Conservation (phyloP, 306 rosid species). For the Elaeagnus macrophylla region DNA sequence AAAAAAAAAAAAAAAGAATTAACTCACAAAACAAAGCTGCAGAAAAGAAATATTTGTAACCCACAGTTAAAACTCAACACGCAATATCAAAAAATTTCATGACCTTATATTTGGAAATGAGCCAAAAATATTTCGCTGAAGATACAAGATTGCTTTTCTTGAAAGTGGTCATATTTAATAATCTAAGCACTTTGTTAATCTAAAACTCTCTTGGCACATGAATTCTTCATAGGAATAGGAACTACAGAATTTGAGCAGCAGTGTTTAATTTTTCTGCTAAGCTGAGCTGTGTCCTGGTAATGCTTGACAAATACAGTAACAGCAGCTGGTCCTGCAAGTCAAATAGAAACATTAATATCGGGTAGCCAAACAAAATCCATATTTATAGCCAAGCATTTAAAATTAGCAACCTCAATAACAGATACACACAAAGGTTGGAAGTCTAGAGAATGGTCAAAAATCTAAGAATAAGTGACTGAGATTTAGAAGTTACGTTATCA, state of each 20-base stretch:
- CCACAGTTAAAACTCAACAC: neutral
- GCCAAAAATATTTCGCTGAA: constrained; percentile 8
- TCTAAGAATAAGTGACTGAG: too few species aligned
- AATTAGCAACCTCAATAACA: too few species aligned
- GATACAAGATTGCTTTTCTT: constrained; percentile 5
- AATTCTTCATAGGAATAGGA: neutral
- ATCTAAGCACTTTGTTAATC: neutral
- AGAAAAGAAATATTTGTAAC: constrained; percentile 8
- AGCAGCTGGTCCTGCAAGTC: constrained; percentile 68
- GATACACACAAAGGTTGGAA: too few species aligned
- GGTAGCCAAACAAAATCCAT: neutral
- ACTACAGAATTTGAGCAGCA: constrained; percentile 84
- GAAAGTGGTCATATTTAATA: constrained; percentile 7
- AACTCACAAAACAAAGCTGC: constrained; percentile 3
- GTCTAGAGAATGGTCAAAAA: too few species aligned
- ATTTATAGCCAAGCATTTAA: too few species aligned
- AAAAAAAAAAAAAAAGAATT: neutral
- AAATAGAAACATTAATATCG: neutral
- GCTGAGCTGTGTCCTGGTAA: constrained; percentile 78
- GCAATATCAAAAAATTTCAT: constrained; percentile 8
- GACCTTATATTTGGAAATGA: constrained; percentile 18
- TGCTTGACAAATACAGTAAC: constrained; percentile 72
- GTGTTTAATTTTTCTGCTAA: constrained; percentile 90
- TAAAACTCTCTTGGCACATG: constrained; percentile 5
- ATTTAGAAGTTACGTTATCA: too few species aligned